These are phyloP conservation scores for Saturnispora serradocipensis DNA, from an alignment of 805 yeast species.

Conservation along the genomic window DNA sequence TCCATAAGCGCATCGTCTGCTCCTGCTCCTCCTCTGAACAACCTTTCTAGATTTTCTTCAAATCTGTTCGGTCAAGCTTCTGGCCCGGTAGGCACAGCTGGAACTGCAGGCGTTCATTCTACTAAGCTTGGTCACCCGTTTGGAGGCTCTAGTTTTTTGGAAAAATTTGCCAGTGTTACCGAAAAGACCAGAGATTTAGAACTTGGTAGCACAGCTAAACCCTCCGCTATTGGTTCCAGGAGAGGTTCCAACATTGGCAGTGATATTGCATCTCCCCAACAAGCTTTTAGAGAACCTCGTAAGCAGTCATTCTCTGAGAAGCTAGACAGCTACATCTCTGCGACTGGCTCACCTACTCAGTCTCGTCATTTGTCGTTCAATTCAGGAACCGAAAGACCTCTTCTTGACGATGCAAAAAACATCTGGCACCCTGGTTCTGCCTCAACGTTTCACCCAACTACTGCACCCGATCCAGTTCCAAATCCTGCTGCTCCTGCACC, in stretches of 20 bases:
- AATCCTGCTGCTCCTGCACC: constrained; percentile 1
- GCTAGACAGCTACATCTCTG: constrained; percentile 43
- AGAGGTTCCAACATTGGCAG: constrained; percentile 42
- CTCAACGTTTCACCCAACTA: constrained; percentile 44
- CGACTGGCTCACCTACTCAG: constrained; percentile 21
- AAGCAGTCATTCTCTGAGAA: constrained; percentile 51
- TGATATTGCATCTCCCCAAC: constrained; percentile 20
- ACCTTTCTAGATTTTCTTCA: constrained; percentile 26
- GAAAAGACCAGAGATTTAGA: constrained; percentile 65
- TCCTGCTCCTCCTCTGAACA: constrained; percentile 10
- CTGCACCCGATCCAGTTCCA: constrained; percentile 8
- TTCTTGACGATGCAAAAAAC: constrained; percentile 26
- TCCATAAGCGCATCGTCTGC: constrained; percentile 27
- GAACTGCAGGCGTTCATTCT: constrained; percentile 12
- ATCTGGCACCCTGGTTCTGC: constrained; percentile 66
- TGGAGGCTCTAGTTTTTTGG: constrained; percentile 40
- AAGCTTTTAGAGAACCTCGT: constrained; percentile 25
- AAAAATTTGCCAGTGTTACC: constrained; percentile 55
- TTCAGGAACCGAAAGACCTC: constrained; percentile 24
- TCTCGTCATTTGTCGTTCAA: constrained; percentile 25
- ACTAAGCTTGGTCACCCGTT: constrained; percentile 7
- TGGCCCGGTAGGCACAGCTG: constrained; percentile 38
- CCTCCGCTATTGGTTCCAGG: constrained; percentile 34
- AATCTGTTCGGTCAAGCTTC: constrained; percentile 51
- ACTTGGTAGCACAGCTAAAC: constrained; percentile 11